A percentile compares a stretch with the other conserved stretches of the same genome.
Evolutionary conservation across 805 yeast genomes (phyloP).

Genomic region (Saturnispora quitensis): DNA sequence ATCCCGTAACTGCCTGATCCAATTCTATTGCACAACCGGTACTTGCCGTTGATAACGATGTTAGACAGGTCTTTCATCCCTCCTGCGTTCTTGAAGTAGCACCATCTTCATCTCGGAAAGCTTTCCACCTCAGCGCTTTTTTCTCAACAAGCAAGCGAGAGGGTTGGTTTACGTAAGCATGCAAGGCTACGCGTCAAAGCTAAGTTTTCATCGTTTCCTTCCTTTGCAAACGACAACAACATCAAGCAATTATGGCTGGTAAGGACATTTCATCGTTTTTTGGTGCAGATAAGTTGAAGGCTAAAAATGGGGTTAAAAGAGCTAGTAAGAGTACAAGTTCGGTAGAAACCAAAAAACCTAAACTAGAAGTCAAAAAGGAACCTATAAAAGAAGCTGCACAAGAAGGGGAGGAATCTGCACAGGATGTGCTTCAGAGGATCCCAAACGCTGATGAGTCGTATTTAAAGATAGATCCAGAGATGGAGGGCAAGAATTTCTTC

Average conservation of each 20-base stretch:
- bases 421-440: constrained; percentile 49
- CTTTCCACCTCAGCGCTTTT: neutral
- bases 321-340: neutral
- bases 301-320: constrained; percentile 6
- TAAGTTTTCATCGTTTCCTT: neutral
- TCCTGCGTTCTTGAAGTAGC: neutral
- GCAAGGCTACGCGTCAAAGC: neutral
- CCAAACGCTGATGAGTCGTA: constrained; percentile 59
- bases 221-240: neutral
- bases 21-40: constrained; percentile 39
- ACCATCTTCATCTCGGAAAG: constrained; percentile 1
- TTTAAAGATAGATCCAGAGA: constrained; percentile 32
- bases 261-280: constrained; percentile 15
- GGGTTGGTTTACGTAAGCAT: constrained; percentile 1
- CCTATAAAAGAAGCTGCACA: neutral
- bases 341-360: constrained; percentile 4
- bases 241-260: neutral
- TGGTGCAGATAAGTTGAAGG: constrained; percentile 21
- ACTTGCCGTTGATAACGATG: constrained; percentile 28
- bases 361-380: neutral
- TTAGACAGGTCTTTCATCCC: constrained; percentile 24
- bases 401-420: constrained; percentile 30
- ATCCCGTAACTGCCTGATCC: constrained; percentile 87
- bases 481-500: constrained; percentile 41
- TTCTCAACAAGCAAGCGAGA: neutral